These are phyloP conservation scores for Sporothrix curviconia DNA, from an alignment of 2,329 filamentous ascomycete species.

Conservation along the genomic window DNA sequence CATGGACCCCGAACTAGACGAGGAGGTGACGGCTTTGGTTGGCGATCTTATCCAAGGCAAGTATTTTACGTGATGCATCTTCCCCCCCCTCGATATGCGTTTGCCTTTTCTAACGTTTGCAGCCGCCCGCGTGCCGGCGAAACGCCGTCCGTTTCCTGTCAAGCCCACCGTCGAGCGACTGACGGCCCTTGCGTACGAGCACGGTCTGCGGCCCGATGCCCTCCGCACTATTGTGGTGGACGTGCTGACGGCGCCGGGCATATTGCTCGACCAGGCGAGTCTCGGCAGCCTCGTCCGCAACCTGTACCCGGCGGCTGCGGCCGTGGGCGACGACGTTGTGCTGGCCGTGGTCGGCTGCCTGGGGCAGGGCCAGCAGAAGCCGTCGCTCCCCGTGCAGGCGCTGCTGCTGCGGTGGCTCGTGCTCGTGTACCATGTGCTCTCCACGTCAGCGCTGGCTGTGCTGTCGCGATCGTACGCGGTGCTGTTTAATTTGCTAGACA, in stretches of 20 bases:
- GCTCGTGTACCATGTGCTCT: conserved; percentile 63
- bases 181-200: conserved; percentile 56
- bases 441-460: conserved; percentile 47
- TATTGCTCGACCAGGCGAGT: conserved; percentile 68
- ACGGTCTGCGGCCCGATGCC: conserved; percentile 56
- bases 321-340: conserved; percentile 52
- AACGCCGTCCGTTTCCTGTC: conserved; percentile 57
- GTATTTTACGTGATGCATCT: not conserved
- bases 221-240: conserved; percentile 61
- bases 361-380: conserved; percentile 72
- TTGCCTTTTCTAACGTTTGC: not conserved
- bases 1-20: conserved; percentile 19
- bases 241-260: conserved; percentile 50
- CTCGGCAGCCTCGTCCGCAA: conserved; percentile 63
- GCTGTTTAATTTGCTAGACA: conserved; percentile 76
- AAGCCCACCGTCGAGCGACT: conserved; percentile 59
- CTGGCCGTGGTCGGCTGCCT: conserved; percentile 64
- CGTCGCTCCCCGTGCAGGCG: conserved; percentile 63
- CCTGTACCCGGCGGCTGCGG: conserved; percentile 63
- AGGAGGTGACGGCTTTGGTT: conserved; percentile 16
- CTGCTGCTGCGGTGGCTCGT: conserved; percentile 72
- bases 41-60: conserved; percentile 20
- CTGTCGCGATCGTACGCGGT: conserved; percentile 67
- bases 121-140: conserved; percentile 58
- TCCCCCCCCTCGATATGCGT: not conserved